Conservation (phyloP, 2,329 filamentous ascomycete species). For the Microdochium bolleyi region DNA sequence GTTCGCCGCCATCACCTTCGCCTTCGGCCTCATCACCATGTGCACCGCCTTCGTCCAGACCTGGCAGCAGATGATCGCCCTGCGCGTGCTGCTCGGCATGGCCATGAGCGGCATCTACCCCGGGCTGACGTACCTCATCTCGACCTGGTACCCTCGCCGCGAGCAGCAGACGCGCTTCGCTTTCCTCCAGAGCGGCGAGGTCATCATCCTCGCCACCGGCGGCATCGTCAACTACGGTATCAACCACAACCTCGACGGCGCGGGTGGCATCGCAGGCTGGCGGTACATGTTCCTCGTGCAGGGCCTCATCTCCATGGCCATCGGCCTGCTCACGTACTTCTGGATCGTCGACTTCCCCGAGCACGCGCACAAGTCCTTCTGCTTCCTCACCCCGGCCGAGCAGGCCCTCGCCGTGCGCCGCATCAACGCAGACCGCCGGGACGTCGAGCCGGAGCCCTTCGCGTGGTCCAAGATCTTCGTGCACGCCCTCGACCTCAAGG, state of each 20-base stretch:
- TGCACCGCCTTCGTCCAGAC: conserved; percentile 60
- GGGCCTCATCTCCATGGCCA: conserved; percentile 48
- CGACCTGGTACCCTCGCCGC: conserved; percentile 53
- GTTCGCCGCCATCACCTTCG: conserved; percentile 60
- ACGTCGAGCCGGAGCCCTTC: conserved; percentile 49
- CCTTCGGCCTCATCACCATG: conserved; percentile 53
- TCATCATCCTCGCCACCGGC: conserved; percentile 57
- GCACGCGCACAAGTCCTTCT: conserved; percentile 44
- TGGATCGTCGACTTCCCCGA: conserved; percentile 68
- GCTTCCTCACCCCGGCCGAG: conserved; percentile 49
- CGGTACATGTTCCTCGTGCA: conserved; percentile 64
- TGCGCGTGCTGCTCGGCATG: conserved; percentile 58
- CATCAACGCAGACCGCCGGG: conserved; percentile 53
- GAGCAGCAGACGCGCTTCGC: conserved; percentile 61
- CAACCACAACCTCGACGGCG: conserved; percentile 50
- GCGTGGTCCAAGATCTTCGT: conserved; percentile 43
- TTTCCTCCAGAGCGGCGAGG: conserved; percentile 56
- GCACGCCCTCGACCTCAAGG: conserved; percentile 51
- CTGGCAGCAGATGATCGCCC: conserved; percentile 62
- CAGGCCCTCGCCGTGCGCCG: conserved; percentile 45
- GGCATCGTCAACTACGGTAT: conserved; percentile 61
- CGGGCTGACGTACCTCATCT: conserved; percentile 42
- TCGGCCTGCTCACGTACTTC: conserved; percentile 56
- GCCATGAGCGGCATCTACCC: conserved; percentile 49
- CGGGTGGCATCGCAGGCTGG: conserved; percentile 51